phyloP scores from a whole-genome alignment of 2,329 filamentous ascomycete genomes.

The Zymoseptoria ardabiliae region DNA sequence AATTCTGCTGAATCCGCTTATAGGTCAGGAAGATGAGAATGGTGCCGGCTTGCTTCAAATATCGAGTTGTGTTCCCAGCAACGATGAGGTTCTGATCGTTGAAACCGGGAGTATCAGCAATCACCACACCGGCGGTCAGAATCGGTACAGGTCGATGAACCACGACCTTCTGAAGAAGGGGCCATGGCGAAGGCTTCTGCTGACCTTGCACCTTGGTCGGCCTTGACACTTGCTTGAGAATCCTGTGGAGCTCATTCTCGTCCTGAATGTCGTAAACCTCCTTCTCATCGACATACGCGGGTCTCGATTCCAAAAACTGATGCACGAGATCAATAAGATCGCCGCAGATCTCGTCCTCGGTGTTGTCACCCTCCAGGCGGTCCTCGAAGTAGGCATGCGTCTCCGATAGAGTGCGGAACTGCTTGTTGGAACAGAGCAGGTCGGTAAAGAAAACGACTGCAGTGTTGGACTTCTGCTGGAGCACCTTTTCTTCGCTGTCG shows the following conservation, averaged over 20 bases:
- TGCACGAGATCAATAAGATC: background rate
- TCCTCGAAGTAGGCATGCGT: background rate
- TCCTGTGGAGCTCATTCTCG: background rate
- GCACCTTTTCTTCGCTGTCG: background rate
- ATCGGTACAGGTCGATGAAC: conserved; percentile 6
- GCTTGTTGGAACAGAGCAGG: background rate
- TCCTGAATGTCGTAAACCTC: background rate
- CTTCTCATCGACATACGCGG: background rate
- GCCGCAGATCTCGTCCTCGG: background rate
- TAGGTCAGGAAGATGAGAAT: conserved; percentile 7
- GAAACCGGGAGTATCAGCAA: conserved; percentile 16
- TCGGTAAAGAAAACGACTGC: background rate
- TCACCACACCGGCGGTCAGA: conserved; percentile 9
- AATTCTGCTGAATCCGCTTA: conserved; percentile 1
- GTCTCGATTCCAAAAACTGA: background rate
- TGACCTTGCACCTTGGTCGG: background rate
- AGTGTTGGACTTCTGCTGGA: conserved; percentile 2
- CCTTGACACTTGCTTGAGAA: background rate
- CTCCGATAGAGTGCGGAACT: background rate
- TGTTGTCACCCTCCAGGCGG: background rate
- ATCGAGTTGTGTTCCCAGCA: conserved; percentile 8
- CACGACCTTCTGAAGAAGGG: conserved; percentile 11
- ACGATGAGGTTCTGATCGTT: conserved; percentile 13
- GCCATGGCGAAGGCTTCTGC: conserved; percentile 10
- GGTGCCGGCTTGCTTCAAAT: conserved; percentile 9